Conservation (phyloP, 345 rosid genomes). For the Crucihimalaya himalaica region DNA sequence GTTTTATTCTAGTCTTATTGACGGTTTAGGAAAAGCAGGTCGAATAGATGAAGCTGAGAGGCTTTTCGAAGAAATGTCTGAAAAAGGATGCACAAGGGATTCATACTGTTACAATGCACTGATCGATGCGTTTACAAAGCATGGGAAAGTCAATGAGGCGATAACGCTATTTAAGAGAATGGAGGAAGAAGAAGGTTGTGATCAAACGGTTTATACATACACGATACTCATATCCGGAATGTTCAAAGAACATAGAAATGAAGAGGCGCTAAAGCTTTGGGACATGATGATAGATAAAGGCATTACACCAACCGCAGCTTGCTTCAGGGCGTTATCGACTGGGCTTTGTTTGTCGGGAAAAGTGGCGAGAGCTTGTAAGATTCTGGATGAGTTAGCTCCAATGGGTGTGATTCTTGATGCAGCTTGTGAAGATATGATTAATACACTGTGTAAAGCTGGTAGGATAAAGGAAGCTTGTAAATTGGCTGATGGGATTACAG, state of each 20-base stretch:
- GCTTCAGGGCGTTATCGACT: slow-evolving; percentile 64
- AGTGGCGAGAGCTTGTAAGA: slow-evolving; percentile 86
- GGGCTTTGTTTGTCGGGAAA: slow-evolving; percentile 90
- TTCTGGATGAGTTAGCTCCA: slow-evolving; percentile 85
- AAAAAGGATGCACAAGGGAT: slow-evolving; percentile 64
- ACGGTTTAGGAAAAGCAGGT: slow-evolving; percentile 89
- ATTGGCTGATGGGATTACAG: slow-evolving; percentile 82
- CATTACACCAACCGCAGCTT: slow-evolving; percentile 79
- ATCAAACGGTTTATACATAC: slow-evolving; percentile 72
- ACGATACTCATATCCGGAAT: slow-evolving; percentile 66
- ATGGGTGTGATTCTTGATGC: slow-evolving; percentile 78
- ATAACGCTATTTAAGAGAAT: slow-evolving; percentile 61
- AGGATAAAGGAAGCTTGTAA: slow-evolving; percentile 83
- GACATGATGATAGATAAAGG: slow-evolving; percentile 86
- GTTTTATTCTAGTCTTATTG: slow-evolving; percentile 77
- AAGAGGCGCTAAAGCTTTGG: slow-evolving; percentile 83
- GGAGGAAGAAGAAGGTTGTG: slow-evolving; percentile 75
- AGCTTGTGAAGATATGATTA: slow-evolving; percentile 83
- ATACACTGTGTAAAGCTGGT: slow-evolving; percentile 68
- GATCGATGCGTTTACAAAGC: slow-evolving; percentile 67
- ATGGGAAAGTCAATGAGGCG: slow-evolving; percentile 67
- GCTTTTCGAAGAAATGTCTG: slow-evolving; percentile 74
- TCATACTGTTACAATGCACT: slow-evolving; percentile 83
- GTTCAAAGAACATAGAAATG: slow-evolving; percentile 68
- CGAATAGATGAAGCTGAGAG: slow-evolving; percentile 72